Percentiles rank a stretch among this genome's conserved stretches.
Evolutionary conservation across 345 rosid species (phyloP).

Genomic region (Angophora floribunda): DNA sequence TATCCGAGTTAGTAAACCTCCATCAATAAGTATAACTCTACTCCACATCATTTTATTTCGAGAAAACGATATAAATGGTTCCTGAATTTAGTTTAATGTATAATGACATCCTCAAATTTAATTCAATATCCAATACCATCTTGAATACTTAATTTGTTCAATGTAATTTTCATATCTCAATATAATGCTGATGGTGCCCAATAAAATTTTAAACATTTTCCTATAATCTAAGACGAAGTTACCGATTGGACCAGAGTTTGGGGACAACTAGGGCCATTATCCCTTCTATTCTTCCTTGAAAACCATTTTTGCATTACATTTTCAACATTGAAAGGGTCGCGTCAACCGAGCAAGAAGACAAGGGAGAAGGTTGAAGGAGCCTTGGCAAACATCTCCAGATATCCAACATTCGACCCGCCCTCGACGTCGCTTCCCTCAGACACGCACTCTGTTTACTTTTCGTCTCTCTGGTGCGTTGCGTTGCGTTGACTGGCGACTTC

Average conservation of each 20-base stretch:
- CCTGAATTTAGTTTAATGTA: accelerated
- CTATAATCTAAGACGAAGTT: accelerated
- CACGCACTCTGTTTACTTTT: background rate
- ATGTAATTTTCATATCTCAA: accelerated
- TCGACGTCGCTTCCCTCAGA: background rate
- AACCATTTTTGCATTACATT: background rate
- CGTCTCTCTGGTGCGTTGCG: background rate
- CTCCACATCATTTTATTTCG: accelerated
- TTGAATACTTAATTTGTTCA: accelerated
- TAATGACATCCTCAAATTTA: accelerated
- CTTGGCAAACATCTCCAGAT: background rate
- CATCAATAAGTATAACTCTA: background rate
- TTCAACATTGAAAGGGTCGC: background rate
- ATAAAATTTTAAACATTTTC: accelerated
- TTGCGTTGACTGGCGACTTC: background rate
- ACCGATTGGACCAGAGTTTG: accelerated
- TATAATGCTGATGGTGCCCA: accelerated
- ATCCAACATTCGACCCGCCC: background rate
- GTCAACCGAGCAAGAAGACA: background rate
- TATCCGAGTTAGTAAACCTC: background rate
- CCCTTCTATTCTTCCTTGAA: background rate
- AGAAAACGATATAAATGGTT: accelerated
- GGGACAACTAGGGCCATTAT: accelerated
- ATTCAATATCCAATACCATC: accelerated
- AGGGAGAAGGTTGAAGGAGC: background rate